phyloP scores from a whole-genome alignment of 2,329 filamentous ascomycete species.

The Talaromyces sp. region DNA sequence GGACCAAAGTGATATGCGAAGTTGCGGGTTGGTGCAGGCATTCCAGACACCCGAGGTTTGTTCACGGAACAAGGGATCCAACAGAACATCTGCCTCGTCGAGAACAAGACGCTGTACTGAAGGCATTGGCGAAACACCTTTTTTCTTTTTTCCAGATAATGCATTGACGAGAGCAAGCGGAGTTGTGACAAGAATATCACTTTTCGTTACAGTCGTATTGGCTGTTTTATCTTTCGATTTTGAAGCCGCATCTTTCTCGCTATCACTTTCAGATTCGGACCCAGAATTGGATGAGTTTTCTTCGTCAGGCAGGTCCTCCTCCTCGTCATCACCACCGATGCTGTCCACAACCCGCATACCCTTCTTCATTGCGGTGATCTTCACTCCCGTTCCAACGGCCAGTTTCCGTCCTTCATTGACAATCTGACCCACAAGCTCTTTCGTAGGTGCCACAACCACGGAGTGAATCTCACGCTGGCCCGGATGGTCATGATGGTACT shows the following conservation, averaged over 20 bases:
- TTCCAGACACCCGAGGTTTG: conserved; percentile 84
- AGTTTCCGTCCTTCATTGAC: conserved; percentile 80
- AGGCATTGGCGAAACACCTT: conserved; percentile 52
- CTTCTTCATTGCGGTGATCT: conserved; percentile 77
- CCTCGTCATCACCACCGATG: conserved; percentile 35
- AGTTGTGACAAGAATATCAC: conserved; percentile 76
- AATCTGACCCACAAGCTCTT: conserved; percentile 78
- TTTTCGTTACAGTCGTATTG: conserved; percentile 57
- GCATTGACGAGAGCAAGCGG: conserved; percentile 74
- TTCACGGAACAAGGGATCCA: conserved; percentile 84
- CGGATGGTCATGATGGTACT: conserved; percentile 46
- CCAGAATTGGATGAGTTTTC: conserved; percentile 23
- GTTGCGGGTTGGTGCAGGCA: conserved; percentile 63
- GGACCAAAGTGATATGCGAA: conserved; percentile 84
- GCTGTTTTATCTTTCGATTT: conserved; percentile 27
- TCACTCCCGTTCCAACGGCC: conserved; percentile 69
- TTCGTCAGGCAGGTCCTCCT: conserved; percentile 3
- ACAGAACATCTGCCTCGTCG: conserved; percentile 91
- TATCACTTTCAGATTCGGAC: conserved; percentile 32
- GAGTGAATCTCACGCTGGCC: conserved; percentile 59
- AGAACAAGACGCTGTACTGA: conserved; percentile 71
- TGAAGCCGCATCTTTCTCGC: conserved; percentile 23
- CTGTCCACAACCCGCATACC: conserved; percentile 65
- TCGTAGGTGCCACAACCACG: conserved; percentile 72
- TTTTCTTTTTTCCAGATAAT: conserved; percentile 48